A percentile compares a stretch with the other conserved stretches of the same genome.
Evolutionary conservation across 129 eudicot species (phyloP).

Genomic region (Flaveria robusta): DNA sequence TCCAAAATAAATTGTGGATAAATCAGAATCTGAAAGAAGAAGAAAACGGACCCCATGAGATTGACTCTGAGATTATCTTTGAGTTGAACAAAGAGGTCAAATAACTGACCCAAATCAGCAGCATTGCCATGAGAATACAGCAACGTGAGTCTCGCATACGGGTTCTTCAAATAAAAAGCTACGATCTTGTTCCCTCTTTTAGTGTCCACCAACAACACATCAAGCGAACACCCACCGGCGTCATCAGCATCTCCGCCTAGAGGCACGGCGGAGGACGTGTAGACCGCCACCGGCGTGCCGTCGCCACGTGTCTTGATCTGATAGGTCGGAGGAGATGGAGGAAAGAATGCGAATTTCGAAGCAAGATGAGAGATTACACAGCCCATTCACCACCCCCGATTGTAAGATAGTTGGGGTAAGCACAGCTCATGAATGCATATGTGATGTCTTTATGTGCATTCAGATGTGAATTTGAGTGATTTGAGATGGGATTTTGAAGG

Average conservation of each 20-base stretch:
- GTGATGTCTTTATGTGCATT: conserved; percentile 5
- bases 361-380: conserved; percentile 41
- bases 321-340: conserved; percentile 49
- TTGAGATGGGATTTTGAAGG: conserved; percentile 29
- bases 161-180: conserved; percentile 83
- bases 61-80: conserved; percentile 96
- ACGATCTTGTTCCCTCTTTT: conserved; percentile 94
- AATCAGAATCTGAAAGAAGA: not conserved
- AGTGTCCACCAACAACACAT: conserved; percentile 63
- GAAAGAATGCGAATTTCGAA: conserved; percentile 46
- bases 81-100: conserved; percentile 92
- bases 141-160: conserved; percentile 81
- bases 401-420: not conserved
- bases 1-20: too few relatives aligned
- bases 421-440: conserved; percentile 42
- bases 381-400: conserved; percentile 41
- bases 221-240: conserved; percentile 51
- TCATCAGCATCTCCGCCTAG: conserved; percentile 39
- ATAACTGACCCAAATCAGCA: conserved; percentile 98
- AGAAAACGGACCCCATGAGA: conserved; percentile 72
- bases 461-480: not conserved
- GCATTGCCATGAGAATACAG: conserved; percentile 98
- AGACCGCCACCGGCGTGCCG: conserved; percentile 38
- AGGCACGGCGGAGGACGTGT: conserved; percentile 28
- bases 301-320: conserved; percentile 38